phyloP scores from a whole-genome alignment of 2,329 filamentous ascomycete genomes.

The Penicillium brasilianum region DNA sequence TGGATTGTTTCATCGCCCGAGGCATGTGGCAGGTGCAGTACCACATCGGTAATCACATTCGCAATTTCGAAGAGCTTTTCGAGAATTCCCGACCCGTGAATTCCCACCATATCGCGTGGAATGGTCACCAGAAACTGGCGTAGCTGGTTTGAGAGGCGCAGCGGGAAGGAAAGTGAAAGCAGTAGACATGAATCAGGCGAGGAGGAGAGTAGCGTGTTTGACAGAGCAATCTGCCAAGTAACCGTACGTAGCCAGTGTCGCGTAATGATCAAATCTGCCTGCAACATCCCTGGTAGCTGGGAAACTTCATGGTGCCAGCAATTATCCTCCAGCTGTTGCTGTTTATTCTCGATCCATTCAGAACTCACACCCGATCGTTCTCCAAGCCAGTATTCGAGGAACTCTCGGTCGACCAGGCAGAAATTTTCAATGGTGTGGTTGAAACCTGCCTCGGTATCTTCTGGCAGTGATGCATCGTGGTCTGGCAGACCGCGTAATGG shows the following conservation, averaged over 20 bases:
- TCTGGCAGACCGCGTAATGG: slow-evolving; percentile 47
- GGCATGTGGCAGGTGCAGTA: slow-evolving; percentile 57
- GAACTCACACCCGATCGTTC: slow-evolving; percentile 44
- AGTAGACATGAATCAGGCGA: slow-evolving; percentile 34
- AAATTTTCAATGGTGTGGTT: slow-evolving; percentile 54
- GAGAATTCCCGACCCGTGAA: slow-evolving; percentile 62
- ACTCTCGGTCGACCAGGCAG: slow-evolving; percentile 50
- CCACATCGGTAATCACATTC: slow-evolving; percentile 63
- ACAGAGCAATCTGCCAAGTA: slow-evolving; percentile 57
- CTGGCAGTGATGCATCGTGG: slow-evolving; percentile 46
- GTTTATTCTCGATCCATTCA: slow-evolving; percentile 54
- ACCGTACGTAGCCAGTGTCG: slow-evolving; percentile 57
- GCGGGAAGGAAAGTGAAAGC: slow-evolving; percentile 52
- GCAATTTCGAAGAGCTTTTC: slow-evolving; percentile 66
- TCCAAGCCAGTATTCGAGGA: slow-evolving; percentile 53
- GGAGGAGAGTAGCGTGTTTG: slow-evolving; percentile 50
- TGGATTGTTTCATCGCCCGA: slow-evolving; percentile 54
- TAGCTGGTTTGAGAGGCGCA: slow-evolving; percentile 51
- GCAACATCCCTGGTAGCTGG: slow-evolving; percentile 50
- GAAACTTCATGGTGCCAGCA: slow-evolving; percentile 46
- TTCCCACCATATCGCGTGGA: slow-evolving; percentile 55
- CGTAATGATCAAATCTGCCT: slow-evolving; percentile 57
- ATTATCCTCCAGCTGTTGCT: slow-evolving; percentile 50
- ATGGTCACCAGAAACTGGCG: slow-evolving; percentile 50
- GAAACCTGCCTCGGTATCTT: slow-evolving; percentile 50